Conservation (phyloP, 2,329 filamentous ascomycete species). For the Shiraia sp. region DNA sequence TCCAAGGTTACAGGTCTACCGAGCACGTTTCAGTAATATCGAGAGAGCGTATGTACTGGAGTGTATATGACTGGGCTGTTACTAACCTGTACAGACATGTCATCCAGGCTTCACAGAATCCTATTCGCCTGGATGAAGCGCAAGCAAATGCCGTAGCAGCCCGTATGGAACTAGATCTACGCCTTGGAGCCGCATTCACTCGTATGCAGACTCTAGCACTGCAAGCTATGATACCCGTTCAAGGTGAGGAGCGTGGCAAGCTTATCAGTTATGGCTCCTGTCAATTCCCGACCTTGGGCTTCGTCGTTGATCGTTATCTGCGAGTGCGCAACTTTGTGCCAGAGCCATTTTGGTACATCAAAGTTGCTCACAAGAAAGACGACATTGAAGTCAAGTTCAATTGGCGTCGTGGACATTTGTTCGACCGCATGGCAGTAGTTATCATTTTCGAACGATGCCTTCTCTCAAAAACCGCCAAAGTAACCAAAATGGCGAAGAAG, state of each 20-base stretch:
- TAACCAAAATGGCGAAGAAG: slow-evolving; percentile 85
- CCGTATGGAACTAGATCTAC: slow-evolving; percentile 86
- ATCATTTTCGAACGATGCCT: slow-evolving; percentile 88
- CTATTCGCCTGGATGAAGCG: slow-evolving; percentile 77
- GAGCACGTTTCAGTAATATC: slow-evolving; percentile 94
- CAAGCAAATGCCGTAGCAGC: slow-evolving; percentile 87
- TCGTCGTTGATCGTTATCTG: slow-evolving; percentile 95
- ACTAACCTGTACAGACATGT: slow-evolving; percentile 67
- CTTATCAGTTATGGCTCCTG: slow-evolving; percentile 91
- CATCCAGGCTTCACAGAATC: slow-evolving; percentile 75
- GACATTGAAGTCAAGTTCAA: slow-evolving; percentile 79
- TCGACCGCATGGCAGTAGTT: slow-evolving; percentile 80
- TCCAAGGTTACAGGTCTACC: slow-evolving; percentile 72
- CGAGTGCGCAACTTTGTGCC: slow-evolving; percentile 91
- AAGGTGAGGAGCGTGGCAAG: slow-evolving; percentile 62
- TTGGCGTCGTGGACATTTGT: slow-evolving; percentile 82
- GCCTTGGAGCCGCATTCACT: slow-evolving; percentile 92
- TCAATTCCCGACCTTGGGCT: slow-evolving; percentile 94
- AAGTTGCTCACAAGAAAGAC: slow-evolving; percentile 76
- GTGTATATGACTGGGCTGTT: neutral
- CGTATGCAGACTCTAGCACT: slow-evolving; percentile 81
- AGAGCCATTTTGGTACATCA: slow-evolving; percentile 92
- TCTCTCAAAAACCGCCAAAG: slow-evolving; percentile 72
- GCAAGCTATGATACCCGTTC: slow-evolving; percentile 67
- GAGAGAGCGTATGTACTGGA: slow-evolving; percentile 71